Evolutionary conservation across 164 flowering plant genomes (phyloP).

Genomic region (Stephania yunnanensis): DNA sequence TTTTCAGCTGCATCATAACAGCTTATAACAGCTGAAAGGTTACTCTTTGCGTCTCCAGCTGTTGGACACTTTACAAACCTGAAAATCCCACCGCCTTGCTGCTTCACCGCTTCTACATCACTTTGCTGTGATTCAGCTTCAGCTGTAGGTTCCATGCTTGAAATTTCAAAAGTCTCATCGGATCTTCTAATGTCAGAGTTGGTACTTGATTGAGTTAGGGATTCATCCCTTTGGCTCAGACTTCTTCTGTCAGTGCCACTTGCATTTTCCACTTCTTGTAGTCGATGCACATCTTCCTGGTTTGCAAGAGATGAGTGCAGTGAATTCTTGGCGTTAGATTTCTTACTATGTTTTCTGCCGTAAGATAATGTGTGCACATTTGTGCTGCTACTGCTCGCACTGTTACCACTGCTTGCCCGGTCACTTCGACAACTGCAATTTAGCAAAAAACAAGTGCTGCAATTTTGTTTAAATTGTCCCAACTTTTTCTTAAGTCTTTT

Average conservation of each 20-base stretch:
- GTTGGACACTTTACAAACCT: slow-evolving; percentile 47
- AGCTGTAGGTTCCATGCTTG: slow-evolving; percentile 7
- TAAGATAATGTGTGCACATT: slow-evolving; percentile 24
- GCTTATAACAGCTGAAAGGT: slow-evolving; percentile 51
- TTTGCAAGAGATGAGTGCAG: slow-evolving; percentile 16
- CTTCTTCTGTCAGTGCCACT: slow-evolving; percentile 18
- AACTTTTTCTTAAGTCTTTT: slow-evolving; percentile 80
- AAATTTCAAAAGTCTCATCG: slow-evolving; percentile 17
- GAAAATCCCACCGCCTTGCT: slow-evolving; percentile 82
- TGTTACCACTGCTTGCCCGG: slow-evolving; percentile 88
- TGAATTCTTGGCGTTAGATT: slow-evolving; percentile 27
- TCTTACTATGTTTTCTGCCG: slow-evolving; percentile 57
- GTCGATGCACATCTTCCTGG: slow-evolving; percentile 19
- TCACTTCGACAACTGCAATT: slow-evolving; percentile 97
- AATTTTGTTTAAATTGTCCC: slow-evolving; percentile 54
- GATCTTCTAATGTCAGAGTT: slow-evolving; percentile 10
- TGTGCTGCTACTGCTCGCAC: slow-evolving; percentile 82
- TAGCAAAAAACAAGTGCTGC: slow-evolving; percentile 74
- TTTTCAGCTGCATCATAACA: slow-evolving; percentile 74
- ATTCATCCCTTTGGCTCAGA: slow-evolving; percentile 9
- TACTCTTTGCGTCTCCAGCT: slow-evolving; percentile 43
- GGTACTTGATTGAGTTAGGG: slow-evolving; percentile 7
- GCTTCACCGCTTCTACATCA: slow-evolving; percentile 22
- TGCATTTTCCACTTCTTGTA: slow-evolving; percentile 18
- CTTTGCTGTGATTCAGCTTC: slow-evolving; percentile 20